A percentile compares a stretch with the other conserved stretches of the same genome.
Conservation (phyloP, 495 filamentous ascomycete genomes). For the Lineolata rhizophorae region DNA sequence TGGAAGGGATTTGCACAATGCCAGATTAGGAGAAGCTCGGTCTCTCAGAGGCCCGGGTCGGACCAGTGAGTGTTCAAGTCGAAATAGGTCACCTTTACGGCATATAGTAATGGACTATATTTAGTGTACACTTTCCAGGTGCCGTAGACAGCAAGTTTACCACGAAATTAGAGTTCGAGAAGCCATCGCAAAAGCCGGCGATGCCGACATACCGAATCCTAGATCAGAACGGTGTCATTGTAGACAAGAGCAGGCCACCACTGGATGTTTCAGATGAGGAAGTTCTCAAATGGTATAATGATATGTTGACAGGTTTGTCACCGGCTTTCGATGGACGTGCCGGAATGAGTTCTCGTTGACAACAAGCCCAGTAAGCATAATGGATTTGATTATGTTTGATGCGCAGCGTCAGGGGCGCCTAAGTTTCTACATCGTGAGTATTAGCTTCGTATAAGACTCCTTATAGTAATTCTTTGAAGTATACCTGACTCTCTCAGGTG, state of each 20-base stretch:
- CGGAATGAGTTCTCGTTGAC: no score
- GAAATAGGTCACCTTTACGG: not conserved
- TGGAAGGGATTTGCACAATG: no score
- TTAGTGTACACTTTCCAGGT: slow-evolving; percentile 76
- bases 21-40: slow-evolving; percentile 28
- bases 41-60: slow-evolving; percentile 50
- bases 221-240: slow-evolving; percentile 57
- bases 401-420: slow-evolving; percentile 61
- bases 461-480: not conserved
- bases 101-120: no score
- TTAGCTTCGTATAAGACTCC: not conserved
- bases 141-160: slow-evolving; percentile 88
- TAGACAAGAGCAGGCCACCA: slow-evolving; percentile 39
- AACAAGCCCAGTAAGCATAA: slow-evolving; percentile 49
- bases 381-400: slow-evolving; percentile 91
- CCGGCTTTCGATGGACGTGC: no score
- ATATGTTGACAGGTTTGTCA: slow-evolving; percentile 38
- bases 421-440: slow-evolving; percentile 83
- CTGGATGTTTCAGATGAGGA: slow-evolving; percentile 48
- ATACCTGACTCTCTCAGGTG: no score
- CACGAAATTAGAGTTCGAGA: slow-evolving; percentile 48
- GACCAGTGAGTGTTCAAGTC: slow-evolving; percentile 24
- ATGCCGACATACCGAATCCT: slow-evolving; percentile 76
- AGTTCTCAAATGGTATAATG: slow-evolving; percentile 39
- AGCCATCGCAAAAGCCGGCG: slow-evolving; percentile 38